Conservation (phyloP, 108 stramenopile genomes). For the Skeletonema grethae region DNA sequence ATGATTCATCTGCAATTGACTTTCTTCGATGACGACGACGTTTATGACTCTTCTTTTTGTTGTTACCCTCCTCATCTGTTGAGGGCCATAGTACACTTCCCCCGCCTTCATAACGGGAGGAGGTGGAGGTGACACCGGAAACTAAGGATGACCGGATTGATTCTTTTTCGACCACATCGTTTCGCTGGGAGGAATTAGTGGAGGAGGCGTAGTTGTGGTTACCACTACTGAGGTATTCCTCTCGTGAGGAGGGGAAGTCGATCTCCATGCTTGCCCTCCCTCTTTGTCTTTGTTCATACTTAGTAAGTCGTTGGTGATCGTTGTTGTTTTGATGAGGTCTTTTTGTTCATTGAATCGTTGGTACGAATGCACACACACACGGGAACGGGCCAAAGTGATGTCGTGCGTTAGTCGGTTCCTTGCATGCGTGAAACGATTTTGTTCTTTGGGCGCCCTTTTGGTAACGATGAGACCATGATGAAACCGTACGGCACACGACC, state of each 20-base stretch:
- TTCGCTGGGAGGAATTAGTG: background rate
- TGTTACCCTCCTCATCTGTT: background rate
- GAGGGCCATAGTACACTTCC: background rate
- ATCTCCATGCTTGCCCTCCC: background rate
- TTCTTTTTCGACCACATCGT: constrained; percentile 4
- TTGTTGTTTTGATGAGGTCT: too few relatives aligned
- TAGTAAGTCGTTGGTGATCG: too few relatives aligned
- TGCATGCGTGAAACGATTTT: too few relatives aligned
- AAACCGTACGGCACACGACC: too few relatives aligned
- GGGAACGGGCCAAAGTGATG: too few relatives aligned
- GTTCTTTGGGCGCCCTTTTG: too few relatives aligned
- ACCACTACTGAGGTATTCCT: background rate
- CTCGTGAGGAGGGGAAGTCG: constrained; percentile 22
- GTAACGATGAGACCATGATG: too few relatives aligned
- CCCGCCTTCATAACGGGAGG: background rate
- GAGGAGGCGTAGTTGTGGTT: too few relatives aligned
- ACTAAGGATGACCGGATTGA: background rate
- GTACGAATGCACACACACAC: too few relatives aligned
- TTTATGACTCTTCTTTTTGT: background rate
- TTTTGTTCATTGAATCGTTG: too few relatives aligned
- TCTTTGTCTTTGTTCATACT: background rate
- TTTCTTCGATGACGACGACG: background rate
- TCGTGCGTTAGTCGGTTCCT: too few relatives aligned
- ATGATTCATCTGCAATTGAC: too few relatives aligned
- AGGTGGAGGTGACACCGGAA: background rate